Evolutionary conservation across 305 asterid genomes (phyloP).

Genomic region (Andrographis paniculata): DNA sequence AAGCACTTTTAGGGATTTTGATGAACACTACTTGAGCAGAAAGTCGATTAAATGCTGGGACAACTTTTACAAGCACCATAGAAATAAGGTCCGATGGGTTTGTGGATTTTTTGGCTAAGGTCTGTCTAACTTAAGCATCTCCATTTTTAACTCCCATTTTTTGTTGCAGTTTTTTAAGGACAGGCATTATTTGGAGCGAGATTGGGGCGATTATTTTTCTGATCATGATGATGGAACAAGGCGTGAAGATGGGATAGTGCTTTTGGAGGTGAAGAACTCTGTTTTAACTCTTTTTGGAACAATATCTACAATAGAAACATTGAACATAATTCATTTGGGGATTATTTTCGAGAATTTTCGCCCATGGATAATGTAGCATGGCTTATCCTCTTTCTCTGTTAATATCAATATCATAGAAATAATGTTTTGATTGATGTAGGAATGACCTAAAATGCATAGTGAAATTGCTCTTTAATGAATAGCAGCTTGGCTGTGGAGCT

Average conservation of each 20-base stretch:
- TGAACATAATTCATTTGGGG: too few species aligned
- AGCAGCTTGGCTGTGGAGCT: conserved; percentile 78
- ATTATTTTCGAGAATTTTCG: too few species aligned
- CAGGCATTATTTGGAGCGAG: conserved; percentile 73
- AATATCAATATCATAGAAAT: too few species aligned
- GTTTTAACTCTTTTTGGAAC: background rate
- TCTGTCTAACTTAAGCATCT: conserved; percentile 1
- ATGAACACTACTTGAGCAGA: conserved; percentile 35
- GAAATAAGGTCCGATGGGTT: conserved; percentile 41
- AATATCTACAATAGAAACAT: too few species aligned
- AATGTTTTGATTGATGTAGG: too few species aligned
- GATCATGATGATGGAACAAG: conserved; percentile 21
- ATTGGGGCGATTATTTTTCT: conserved; percentile 63
- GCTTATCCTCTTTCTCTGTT: too few species aligned
- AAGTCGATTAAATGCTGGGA: conserved; percentile 49
- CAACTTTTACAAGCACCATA: conserved; percentile 64
- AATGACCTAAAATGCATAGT: too few species aligned
- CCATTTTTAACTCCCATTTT: background rate
- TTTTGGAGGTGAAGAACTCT: conserved; percentile 44
- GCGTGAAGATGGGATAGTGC: conserved; percentile 38
- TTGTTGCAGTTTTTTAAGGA: conserved; percentile 62
- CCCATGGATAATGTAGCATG: too few species aligned
- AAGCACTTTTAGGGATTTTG: conserved; percentile 8
- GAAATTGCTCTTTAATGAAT: conserved; percentile 5
- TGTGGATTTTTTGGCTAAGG: too few species aligned